Evolutionary conservation across 2,329 filamentous ascomycete genomes (phyloP), one percentile per base, ranked within the genome.

Genomic region (Hypomyces rosellus): DNA sequence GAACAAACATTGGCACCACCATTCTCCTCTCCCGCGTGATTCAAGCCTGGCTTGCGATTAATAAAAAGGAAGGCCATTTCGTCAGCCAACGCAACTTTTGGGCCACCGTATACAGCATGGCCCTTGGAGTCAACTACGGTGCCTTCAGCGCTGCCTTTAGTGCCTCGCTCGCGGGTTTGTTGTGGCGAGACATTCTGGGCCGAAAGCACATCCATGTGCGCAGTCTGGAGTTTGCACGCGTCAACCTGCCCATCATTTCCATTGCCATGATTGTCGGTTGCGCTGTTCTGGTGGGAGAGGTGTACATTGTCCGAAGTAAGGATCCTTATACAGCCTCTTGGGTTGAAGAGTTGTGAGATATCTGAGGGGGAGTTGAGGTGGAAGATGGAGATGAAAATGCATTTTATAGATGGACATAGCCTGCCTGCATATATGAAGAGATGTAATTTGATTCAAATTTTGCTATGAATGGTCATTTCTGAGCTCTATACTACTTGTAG

Each of bases 1-100:
- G 86, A 15, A 89, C 86, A 2, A 89, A 89, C 56, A 89, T 89
- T 47, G 85, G 86, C 34, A 87, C 85, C 0, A 85, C 85, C 0
- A 89, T 89, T 59, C 77, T 89, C 1, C 72, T 89, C 1, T 87
- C 78, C 8, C 81, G 85, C 3, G 77, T 88, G 6, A 78, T 89
- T 11, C 85, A 89, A 61, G 70, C 78, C 0, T 89, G 86, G 86
- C 70, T 79, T 54, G 59, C 69, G 2, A 86, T 89, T 38, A 81
- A 85, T 55, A 49, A 61, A 1, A 52, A 55, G 0, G 75, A 72
- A 37, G 65, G 66, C 0, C 66, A 63, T 1, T 64, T 73, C 1
- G 85, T 89, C 45, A 77, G 71, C 12, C 69, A 88, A 40, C 76
- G 85, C 3, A 85, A 78, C 0, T 88, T 88, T 61, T 88, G 84